phyloP scores from a whole-genome alignment of 169 alveolate genomes.

The Babesia ovis region DNA sequence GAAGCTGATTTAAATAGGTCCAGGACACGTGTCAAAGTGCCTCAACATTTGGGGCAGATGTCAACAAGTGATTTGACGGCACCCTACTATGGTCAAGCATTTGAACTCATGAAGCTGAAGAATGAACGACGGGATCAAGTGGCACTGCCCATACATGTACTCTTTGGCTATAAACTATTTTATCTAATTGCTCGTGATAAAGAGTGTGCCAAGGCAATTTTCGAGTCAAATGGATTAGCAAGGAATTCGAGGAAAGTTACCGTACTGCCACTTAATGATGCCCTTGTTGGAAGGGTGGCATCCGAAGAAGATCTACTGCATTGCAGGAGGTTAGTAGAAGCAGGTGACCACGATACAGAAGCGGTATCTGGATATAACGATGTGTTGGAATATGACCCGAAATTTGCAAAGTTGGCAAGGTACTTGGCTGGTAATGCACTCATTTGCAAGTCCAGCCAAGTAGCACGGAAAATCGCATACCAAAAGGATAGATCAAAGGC shows the following conservation, averaged over 20 bases:
- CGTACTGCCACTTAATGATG: slow-evolving; percentile 73
- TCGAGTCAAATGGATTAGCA: slow-evolving; percentile 68
- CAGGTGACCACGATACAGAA: slow-evolving; percentile 36
- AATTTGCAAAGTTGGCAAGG: slow-evolving; percentile 74
- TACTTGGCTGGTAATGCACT: slow-evolving; percentile 84
- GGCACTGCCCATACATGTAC: slow-evolving; percentile 71
- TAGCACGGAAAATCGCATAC: slow-evolving; percentile 85
- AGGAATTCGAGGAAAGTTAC: slow-evolving; percentile 64
- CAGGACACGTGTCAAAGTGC: slow-evolving; percentile 19
- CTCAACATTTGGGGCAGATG: slow-evolving; percentile 9
- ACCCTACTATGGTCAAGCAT: slow-evolving; percentile 70
- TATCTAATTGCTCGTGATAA: slow-evolving; percentile 70
- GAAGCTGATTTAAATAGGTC: slow-evolving; percentile 36
- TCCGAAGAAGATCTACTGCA: slow-evolving; percentile 59
- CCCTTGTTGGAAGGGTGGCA: slow-evolving; percentile 58
- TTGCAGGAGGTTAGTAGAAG: slow-evolving; percentile 61
- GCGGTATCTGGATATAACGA: slow-evolving; percentile 67
- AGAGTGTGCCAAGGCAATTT: slow-evolving; percentile 65
- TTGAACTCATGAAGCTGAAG: slow-evolving; percentile 66
- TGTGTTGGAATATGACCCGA: slow-evolving; percentile 72
- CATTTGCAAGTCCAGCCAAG: slow-evolving; percentile 79
- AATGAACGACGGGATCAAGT: slow-evolving; percentile 45
- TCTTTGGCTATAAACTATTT: slow-evolving; percentile 68
- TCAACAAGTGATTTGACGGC: slow-evolving; percentile 15
- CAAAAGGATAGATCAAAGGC: slow-evolving; percentile 73